phyloP scores from a whole-genome alignment of 352 stramenopile genomes.

The Globisporangium uncinulatum region DNA sequence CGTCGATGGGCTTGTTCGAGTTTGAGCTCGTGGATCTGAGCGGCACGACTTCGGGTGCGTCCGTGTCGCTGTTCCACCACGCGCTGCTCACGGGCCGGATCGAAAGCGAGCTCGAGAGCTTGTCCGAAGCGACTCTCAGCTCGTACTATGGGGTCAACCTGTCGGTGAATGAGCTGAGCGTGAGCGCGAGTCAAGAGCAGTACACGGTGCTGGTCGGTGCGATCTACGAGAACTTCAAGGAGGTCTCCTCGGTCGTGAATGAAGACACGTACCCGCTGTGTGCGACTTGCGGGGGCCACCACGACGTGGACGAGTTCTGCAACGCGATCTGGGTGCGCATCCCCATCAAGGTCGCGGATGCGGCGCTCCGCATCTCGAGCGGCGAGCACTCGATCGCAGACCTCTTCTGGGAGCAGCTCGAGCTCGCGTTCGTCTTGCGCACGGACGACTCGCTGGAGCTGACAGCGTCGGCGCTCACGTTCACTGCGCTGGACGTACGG shows the following conservation, averaged over 20 bases:
- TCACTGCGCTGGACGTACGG: slow-evolving; percentile 61
- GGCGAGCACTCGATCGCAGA: slow-evolving; percentile 52
- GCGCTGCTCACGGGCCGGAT: slow-evolving; percentile 71
- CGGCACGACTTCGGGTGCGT: slow-evolving; percentile 47
- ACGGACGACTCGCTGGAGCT: slow-evolving; percentile 83
- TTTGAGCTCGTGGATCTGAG: slow-evolving; percentile 85
- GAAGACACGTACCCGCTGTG: slow-evolving; percentile 82
- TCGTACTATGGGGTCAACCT: slow-evolving; percentile 65
- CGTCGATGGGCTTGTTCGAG: slow-evolving; percentile 62
- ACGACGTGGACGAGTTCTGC: slow-evolving; percentile 57
- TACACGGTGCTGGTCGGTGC: slow-evolving; percentile 71
- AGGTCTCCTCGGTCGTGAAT: slow-evolving; percentile 63
- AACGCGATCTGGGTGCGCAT: slow-evolving; percentile 79
- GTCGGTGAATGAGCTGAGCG: slow-evolving; percentile 73
- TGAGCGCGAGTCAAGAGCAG: slow-evolving; percentile 52
- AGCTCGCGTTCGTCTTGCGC: slow-evolving; percentile 67
- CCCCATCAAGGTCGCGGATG: slow-evolving; percentile 68
- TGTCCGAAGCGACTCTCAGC: slow-evolving; percentile 53
- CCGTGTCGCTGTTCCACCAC: slow-evolving; percentile 70
- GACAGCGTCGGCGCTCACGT: slow-evolving; percentile 44
- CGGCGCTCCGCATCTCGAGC: slow-evolving; percentile 63
- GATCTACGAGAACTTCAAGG: slow-evolving; percentile 87
- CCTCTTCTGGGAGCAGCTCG: slow-evolving; percentile 77
- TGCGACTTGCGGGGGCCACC: slow-evolving; percentile 49
- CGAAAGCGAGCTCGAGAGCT: slow-evolving; percentile 63